Percentiles rank a stretch among this genome's conserved stretches.
phyloP scores from a whole-genome alignment of 2,329 filamentous ascomycete species.

The Xenoacremonium recifei region DNA sequence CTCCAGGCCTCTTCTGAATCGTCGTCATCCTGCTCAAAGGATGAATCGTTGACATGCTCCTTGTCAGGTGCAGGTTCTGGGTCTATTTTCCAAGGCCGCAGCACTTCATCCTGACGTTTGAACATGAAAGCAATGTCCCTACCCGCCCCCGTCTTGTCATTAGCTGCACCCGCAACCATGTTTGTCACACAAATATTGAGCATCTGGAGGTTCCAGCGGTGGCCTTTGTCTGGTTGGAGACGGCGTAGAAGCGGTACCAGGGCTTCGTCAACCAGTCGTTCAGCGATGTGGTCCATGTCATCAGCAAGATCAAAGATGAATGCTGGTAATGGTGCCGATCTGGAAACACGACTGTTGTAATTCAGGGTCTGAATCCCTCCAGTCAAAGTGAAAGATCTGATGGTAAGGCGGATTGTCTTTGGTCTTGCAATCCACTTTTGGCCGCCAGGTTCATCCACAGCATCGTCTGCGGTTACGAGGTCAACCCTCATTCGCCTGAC shows the following conservation, averaged over 20 bases:
- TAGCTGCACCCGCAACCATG: conserved; percentile 62
- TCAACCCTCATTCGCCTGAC: conserved; percentile 78
- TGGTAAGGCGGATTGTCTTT: conserved; percentile 77
- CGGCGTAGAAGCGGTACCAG: conserved; percentile 72
- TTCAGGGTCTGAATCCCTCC: conserved; percentile 44
- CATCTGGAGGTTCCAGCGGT: conserved; percentile 75
- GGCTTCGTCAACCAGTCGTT: conserved; percentile 66
- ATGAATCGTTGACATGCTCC: conserved; percentile 24
- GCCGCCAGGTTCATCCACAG: conserved; percentile 28
- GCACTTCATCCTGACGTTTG: conserved; percentile 64
- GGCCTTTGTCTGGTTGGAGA: conserved; percentile 65
- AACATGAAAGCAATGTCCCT: conserved; percentile 85
- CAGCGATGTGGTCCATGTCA: conserved; percentile 57
- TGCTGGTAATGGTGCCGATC: conserved; percentile 69
- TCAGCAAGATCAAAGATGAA: conserved; percentile 69
- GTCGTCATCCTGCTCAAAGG: conserved; percentile 16
- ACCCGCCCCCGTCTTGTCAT: conserved; percentile 54
- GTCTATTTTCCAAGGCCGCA: conserved; percentile 63
- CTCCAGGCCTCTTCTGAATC: conserved; percentile 29
- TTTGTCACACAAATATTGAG: conserved; percentile 88
- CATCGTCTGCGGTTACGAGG: conserved; percentile 55
- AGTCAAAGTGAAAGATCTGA: conserved; percentile 55
- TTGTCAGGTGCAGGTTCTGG: conserved; percentile 31
- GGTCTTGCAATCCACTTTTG: conserved; percentile 74
- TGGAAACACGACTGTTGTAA: conserved; percentile 70